Evolutionary conservation across 164 flowering plant species (phyloP).

Genomic region (Litsea cubeba): DNA sequence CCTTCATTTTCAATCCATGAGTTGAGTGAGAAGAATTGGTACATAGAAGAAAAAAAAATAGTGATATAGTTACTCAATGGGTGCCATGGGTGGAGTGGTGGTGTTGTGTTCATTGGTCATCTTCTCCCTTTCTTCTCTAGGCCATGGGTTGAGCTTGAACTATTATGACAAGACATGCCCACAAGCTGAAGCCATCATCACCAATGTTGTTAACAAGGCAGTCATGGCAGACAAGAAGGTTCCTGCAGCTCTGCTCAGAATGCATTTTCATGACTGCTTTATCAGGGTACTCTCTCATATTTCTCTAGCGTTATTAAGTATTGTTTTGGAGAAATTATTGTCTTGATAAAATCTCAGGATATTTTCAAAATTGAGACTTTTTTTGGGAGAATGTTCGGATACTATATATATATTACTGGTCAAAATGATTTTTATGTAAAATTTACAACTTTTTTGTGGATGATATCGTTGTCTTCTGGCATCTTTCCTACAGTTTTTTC

Average conservation of each 20-base stretch:
- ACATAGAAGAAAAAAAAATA: background rate
- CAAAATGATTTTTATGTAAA: too few relatives aligned
- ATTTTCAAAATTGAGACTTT: too few relatives aligned
- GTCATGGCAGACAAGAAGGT: constrained; percentile 52
- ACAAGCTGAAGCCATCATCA: constrained; percentile 38
- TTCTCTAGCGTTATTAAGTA: too few relatives aligned
- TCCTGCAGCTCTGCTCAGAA: constrained; percentile 68
- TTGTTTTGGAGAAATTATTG: too few relatives aligned
- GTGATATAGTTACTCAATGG: background rate
- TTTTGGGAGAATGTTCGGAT: too few relatives aligned
- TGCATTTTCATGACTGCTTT: constrained; percentile 91
- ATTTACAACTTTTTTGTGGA: too few relatives aligned
- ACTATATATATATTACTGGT: too few relatives aligned
- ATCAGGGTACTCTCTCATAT: constrained; percentile 40
- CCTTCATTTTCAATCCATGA: background rate
- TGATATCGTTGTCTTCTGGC: too few relatives aligned
- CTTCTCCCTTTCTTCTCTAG: constrained; percentile 1
- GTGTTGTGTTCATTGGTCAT: background rate
- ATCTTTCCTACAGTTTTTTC: too few relatives aligned
- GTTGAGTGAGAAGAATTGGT: background rate
- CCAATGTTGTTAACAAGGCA: constrained; percentile 43
- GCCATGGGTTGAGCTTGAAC: constrained; percentile 40
- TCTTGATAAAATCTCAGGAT: too few relatives aligned
- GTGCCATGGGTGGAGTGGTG: background rate
- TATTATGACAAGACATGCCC: constrained; percentile 69